These are phyloP conservation scores for Gloeostereum incarnatum DNA, from an alignment of 768 basidiomycete genomes.

Conservation along the genomic window DNA sequence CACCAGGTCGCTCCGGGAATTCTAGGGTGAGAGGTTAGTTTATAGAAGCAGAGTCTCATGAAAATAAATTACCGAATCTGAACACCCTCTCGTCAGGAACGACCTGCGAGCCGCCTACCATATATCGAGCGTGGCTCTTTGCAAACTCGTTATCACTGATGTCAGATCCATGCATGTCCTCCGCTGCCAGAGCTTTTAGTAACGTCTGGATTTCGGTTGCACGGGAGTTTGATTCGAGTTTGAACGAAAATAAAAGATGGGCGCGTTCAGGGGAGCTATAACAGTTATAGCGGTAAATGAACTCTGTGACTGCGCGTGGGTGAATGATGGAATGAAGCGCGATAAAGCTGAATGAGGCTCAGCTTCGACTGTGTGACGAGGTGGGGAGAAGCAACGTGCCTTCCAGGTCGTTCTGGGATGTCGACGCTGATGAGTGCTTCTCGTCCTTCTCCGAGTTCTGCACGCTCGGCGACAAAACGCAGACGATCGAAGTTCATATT, in stretches of 20 bases:
- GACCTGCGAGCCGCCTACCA: slow-evolving; percentile 78
- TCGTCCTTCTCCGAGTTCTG: slow-evolving; percentile 90
- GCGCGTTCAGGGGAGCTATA: slow-evolving; percentile 57
- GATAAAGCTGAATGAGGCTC: slow-evolving; percentile 54
- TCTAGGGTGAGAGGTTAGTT: slow-evolving; percentile 35
- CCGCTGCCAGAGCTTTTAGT: slow-evolving; percentile 46
- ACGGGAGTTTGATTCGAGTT: slow-evolving; percentile 54
- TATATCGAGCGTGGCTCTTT: slow-evolving; percentile 89
- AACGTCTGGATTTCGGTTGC: slow-evolving; percentile 56
- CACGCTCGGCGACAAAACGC: slow-evolving; percentile 97
- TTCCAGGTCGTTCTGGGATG: slow-evolving; percentile 88
- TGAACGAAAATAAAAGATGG: slow-evolving; percentile 88
- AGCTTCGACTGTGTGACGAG: slow-evolving; percentile 1
- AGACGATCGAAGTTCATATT: slow-evolving; percentile 99
- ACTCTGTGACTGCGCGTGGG: slow-evolving; percentile 91
- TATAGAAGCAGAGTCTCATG: slow-evolving; percentile 1
- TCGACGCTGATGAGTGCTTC: slow-evolving; percentile 93
- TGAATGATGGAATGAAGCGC: slow-evolving; percentile 80
- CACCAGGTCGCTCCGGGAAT: slow-evolving; percentile 92
- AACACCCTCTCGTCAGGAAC: slow-evolving; percentile 86
- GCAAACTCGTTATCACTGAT: slow-evolving; percentile 94
- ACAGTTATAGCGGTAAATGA: slow-evolving; percentile 80
- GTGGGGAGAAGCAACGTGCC: slow-evolving; percentile 33
- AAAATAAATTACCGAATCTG: slow-evolving; percentile 68
- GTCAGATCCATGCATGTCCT: slow-evolving; percentile 79